Base-by-base conservation (phyloP, 805 yeast species). In the Wickerhamiella slavikovae region DNA sequence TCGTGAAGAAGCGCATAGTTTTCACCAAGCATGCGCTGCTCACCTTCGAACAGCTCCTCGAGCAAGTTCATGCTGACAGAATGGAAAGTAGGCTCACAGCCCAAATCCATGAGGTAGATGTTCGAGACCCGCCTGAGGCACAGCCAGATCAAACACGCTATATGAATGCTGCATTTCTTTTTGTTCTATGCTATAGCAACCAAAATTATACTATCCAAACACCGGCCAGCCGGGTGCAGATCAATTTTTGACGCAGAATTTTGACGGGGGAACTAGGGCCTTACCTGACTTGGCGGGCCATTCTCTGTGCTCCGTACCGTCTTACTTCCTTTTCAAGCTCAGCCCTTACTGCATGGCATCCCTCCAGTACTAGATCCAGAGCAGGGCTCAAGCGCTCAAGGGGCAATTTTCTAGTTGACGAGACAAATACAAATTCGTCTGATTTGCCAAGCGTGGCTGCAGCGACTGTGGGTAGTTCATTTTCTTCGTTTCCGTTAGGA, bases 241-340 rank as follows among this genome's bases (percentile, higher is more conserved):
- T n/a, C n/a, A n/a, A n/a, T n/a, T n/a, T n/a, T n/a, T n/a, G n/a
- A n/a, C n/a, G n/a, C n/a, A n/a, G n/a, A n/a, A n/a, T n/a, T n/a
- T n/a, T n/a, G n/a, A n/a, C n/a, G n/a, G n/a, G n/a, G n/a, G n/a
- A n/a, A n/a, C n/a, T n/a, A n/a, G n/a, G n/a, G n/a, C n/a, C n/a
- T n/a, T n/a, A n/a, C n/a, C n/a, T n/a, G n/a, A 13, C 24, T 22
- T 14, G 27, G 11, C 6, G 15, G 17, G 18, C 5, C 7, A 17
- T 12, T n/a, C 29, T 19, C 3, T 15, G 11, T 10, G 14, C 28
- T 12, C 92, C 93, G 39, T 74, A 79, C 35, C 58, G 62, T 43
- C 93, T 67, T 4, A 89, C 75, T 45, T 75, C 79, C 27, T 62
- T 60, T 43, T 85, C 94, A 93, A 85, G 80, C 31, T 78, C 53